These are phyloP conservation scores for Ogataea saltuana DNA, from an alignment of 805 yeast genomes.

Conservation along the genomic window DNA sequence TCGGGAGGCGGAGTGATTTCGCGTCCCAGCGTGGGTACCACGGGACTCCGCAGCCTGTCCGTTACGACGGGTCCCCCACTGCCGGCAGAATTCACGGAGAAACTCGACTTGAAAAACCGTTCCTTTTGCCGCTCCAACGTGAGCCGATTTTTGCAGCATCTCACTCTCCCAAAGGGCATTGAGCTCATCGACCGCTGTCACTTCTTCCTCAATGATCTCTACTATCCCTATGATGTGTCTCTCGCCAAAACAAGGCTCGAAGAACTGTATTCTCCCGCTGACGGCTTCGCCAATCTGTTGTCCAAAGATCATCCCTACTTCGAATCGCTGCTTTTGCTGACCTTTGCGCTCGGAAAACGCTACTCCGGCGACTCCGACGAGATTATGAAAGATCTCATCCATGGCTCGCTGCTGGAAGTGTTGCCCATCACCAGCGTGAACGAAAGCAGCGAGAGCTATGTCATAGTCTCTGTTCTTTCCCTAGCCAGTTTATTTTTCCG, in stretches of 20 bases:
- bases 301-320: slow-evolving; percentile 14
- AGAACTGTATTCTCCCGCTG: slow-evolving; percentile 14
- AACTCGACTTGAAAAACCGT: neutral
- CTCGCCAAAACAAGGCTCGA: slow-evolving; percentile 20
- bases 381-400: slow-evolving; percentile 20
- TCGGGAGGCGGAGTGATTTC: too few species aligned
- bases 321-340: slow-evolving; percentile 24
- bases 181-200: slow-evolving; percentile 21
- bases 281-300: slow-evolving; percentile 14
- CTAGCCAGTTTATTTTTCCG: slow-evolving; percentile 27
- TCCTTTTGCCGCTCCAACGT: slow-evolving; percentile 7
- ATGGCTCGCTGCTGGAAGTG: slow-evolving; percentile 19
- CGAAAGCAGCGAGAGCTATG: slow-evolving; percentile 13
- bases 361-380: slow-evolving; percentile 22
- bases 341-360: slow-evolving; percentile 28
- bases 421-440: slow-evolving; percentile 21
- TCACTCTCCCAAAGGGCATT: slow-evolving; percentile 19
- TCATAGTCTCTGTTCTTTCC: slow-evolving; percentile 25
- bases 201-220: slow-evolving; percentile 27
- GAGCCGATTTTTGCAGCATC: slow-evolving; percentile 10
- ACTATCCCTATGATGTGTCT: slow-evolving; percentile 27
- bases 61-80: too few species aligned
- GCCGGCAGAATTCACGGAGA: neutral
- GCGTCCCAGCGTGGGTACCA: too few species aligned
- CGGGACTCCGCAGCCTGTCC: too few species aligned